Base-by-base conservation (phyloP, 2,329 filamentous ascomycete genomes). In the Fusarium sp. region DNA sequence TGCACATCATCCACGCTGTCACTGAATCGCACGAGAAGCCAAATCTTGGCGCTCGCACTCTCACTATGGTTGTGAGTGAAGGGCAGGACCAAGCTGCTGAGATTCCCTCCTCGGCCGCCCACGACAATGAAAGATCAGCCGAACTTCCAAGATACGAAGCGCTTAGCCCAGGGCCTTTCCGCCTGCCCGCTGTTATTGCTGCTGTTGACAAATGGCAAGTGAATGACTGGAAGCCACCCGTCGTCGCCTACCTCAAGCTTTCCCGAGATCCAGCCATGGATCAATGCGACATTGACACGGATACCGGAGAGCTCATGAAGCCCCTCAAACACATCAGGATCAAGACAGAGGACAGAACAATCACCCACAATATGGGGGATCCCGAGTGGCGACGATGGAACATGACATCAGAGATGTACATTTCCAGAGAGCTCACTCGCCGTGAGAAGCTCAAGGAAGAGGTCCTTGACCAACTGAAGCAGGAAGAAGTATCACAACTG, bases 271-370 rank as follows among this genome's bases (percentile, higher is more conserved):
- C 63, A 6, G 41, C 9, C 1, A 57, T 50, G 0, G 57, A 76
- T 18, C 52, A 64, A 20, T 78, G 78, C 25, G 85, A 85, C 20
- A 76, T 88, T 3, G 75, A 88, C 58, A 78, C 85, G 0, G 23
- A 52, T 2, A 83, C 78, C 0, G 86, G 86, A 5, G 10, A 63
- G 5, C 71, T 87, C 6, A 35, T 85, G 18, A 48, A 74, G 0
- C 82, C 82, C 0, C 43, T 86, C 2, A 37, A 76, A 0, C 80
- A 84, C 13, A 82, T 84, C 1, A 71, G 78, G 0, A 82, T 83
- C 2, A 59, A 80, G 5, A 73, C 68, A 6, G 58, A 64, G 6
- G n/a, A 39, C 3, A n/a, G 32, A 2, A 70, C 69, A 2, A 64
- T 66, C 3, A 74, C 64, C 9, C 39, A 65, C 20, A 62, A 72